Conservation (phyloP, 768 basidiomycete genomes). For the Mycena metata region DNA sequence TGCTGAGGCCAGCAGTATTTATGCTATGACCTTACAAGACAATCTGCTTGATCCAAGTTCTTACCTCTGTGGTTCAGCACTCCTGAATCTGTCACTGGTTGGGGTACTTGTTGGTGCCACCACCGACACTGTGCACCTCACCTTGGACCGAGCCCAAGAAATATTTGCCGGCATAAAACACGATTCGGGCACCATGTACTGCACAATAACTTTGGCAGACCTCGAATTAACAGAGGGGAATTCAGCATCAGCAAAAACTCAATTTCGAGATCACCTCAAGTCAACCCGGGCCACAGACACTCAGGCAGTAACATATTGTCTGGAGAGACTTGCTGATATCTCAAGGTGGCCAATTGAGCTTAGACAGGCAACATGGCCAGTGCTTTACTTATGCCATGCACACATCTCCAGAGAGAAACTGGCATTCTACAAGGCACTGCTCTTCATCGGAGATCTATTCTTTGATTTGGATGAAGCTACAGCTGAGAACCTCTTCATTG, state of each 20-base stretch:
- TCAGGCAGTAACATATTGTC: neutral
- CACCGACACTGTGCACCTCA: neutral
- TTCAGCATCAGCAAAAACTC: neutral
- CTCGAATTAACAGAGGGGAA: neutral
- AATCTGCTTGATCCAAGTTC: neutral
- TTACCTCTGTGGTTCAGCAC: neutral
- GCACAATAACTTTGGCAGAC: neutral
- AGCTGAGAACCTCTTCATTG: neutral
- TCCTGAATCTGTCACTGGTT: conserved; percentile 6
- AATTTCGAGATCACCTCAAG: neutral
- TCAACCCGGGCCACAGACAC: neutral
- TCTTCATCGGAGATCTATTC: neutral
- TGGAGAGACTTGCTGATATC: neutral
- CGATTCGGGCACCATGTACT: neutral
- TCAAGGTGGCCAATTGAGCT: neutral
- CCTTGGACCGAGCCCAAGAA: neutral
- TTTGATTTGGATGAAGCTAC: neutral
- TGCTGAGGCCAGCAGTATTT: neutral
- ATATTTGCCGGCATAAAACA: neutral
- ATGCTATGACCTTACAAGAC: neutral
- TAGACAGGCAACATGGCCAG: neutral
- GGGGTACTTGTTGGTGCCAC: neutral
- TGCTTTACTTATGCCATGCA: neutral
- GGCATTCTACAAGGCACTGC: neutral
- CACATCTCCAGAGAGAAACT: neutral